Evolutionary conservation across 2,329 filamentous ascomycete species (phyloP), one percentile per base, ranked within the genome.

Genomic region (Cytospora chrysosperma): DNA sequence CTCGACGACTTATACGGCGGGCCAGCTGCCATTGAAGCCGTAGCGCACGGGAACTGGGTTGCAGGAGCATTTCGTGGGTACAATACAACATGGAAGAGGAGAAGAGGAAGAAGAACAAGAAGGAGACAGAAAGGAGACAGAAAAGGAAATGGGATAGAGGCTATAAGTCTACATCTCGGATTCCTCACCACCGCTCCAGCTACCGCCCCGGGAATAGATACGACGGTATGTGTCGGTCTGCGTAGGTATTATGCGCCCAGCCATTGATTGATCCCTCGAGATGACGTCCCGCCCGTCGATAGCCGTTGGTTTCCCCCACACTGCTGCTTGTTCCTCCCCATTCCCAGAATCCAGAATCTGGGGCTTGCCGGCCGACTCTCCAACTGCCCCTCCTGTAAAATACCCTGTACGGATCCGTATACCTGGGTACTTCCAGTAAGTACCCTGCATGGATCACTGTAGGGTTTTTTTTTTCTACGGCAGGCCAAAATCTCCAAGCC

Each of bases 61-160:
- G 82, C 62, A 85, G 76, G 75, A 86, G 83, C 85, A 88, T 88
- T 55, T 65, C 71, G 57, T 37, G 49, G 52, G 49, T 51, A 26
- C 4, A 10, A n/a, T n/a, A n/a, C n/a, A 30, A 26, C 10, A 21
- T 19, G 5, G 17, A 32, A 17, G 34, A 37, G 34, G 6, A 17
- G 3, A 17, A 13, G 34, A 37, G 34, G 17, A 17, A 13, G 5
- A 13, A 47, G 19, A n/a, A n/a, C n/a, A n/a, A 21, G 7, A 21
- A 26, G n/a, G 12, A 7, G 40, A n/a, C 21, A 28, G 27, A 13
- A 40, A 4, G 9, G 28, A 30, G n/a, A 30, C 28, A 30, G 28
- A 30, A 30, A 4, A 30, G n/a, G 28, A 30, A 30, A 4, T 4
- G 28, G 9, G 28, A 30, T 30, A 30, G n/a, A n/a, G n/a, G 4